These are phyloP conservation scores for Amanita jacksonii DNA, from an alignment of 768 basidiomycete species.

Conservation along the genomic window DNA sequence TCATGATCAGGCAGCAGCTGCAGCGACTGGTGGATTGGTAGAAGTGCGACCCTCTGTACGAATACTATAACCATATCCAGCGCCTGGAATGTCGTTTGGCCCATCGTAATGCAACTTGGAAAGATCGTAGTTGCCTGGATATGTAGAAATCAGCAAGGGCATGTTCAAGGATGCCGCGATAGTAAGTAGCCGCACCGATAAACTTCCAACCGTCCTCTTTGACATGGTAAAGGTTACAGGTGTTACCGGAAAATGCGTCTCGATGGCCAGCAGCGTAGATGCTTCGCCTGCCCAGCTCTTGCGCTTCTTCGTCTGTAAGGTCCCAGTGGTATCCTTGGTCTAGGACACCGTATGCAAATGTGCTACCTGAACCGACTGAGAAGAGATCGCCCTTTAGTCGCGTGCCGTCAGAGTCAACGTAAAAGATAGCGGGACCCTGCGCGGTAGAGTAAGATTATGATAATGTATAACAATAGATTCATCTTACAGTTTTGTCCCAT, in stretches of 20 bases:
- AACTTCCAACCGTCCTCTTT: conserved; percentile 94
- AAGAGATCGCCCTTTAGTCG: conserved; percentile 96
- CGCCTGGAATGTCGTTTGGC: conserved; percentile 54
- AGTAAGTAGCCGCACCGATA: conserved; percentile 54
- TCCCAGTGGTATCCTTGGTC: conserved; percentile 96
- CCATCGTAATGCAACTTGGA: conserved; percentile 88
- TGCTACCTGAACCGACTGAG: conserved; percentile 96
- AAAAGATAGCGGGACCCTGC: conserved; percentile 89
- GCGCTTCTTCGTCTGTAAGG: conserved; percentile 84
- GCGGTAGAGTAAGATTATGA: conserved; percentile 4
- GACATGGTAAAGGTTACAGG: conserved; percentile 93
- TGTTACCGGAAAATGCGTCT: conserved; percentile 94
- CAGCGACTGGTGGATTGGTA: conserved; percentile 28
- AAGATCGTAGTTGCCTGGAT: conserved; percentile 95
- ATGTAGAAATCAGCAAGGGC: too few species aligned
- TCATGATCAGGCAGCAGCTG: conserved; percentile 18
- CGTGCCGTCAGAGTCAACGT: conserved; percentile 96
- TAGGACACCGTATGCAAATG: conserved; percentile 97
- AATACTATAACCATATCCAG: conserved; percentile 74
- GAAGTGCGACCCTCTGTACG: conserved; percentile 53
- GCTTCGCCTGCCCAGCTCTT: conserved; percentile 86
- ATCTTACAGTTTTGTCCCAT: conserved; percentile 91
- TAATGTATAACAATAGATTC: conserved; percentile 7
- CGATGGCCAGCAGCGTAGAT: conserved; percentile 97
- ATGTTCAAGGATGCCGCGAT: too few species aligned